Evolutionary conservation across 805 yeast genomes (phyloP), one percentile per base, ranked within the genome.

Genomic region (Candida oleophila): DNA sequence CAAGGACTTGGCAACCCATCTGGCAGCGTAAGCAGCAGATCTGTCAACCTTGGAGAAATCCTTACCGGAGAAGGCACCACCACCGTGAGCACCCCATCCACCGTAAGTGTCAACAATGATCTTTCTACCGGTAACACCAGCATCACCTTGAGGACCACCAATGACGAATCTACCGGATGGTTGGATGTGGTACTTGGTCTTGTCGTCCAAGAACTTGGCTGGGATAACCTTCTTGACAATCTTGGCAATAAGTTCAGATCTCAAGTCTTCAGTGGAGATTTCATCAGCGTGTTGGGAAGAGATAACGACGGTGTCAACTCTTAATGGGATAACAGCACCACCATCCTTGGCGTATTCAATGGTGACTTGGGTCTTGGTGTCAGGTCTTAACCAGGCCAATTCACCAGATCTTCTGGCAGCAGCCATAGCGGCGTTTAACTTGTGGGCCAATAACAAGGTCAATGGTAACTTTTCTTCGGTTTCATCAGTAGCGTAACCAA

Each of bases 11-110:
- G 99, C 99, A 64, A 94, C 97, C 99, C 99, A 94, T 81, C 99
- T 90, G 63, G 99, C 99, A 66, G 99, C 97, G 71, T 94, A 94
- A 59, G 99, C 99, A 69, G 99, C 99, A 56, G 98, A 92, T 80
- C 99, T 89, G 76, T 94, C 99, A 66, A 94, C 99, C 83, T 94
- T 94, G 72, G 97, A 89, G 88, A 89, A 94, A 77, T 94, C 99
- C 82, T 94, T 94, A 76, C 99, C 99, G 55, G 96, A 87, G 90
- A 94, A 94, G 56, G 99, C 99, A 82, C 99, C 99, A 82, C 99
- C 99, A 78, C 99, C 99, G 82, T 94, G 99, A 66, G 99, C 98
- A 77, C 99, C 97, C 95, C 99, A 95, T 66, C 99, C 99, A 80
- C 99, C 99, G 79, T 94, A 94, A 56, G 99, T 96, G 76, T 94